A percentile compares a stretch with the other conserved stretches of the same genome.
Conservation (phyloP, 371 early-diverging fungal genomes). For the Actinomortierella wolfii region DNA sequence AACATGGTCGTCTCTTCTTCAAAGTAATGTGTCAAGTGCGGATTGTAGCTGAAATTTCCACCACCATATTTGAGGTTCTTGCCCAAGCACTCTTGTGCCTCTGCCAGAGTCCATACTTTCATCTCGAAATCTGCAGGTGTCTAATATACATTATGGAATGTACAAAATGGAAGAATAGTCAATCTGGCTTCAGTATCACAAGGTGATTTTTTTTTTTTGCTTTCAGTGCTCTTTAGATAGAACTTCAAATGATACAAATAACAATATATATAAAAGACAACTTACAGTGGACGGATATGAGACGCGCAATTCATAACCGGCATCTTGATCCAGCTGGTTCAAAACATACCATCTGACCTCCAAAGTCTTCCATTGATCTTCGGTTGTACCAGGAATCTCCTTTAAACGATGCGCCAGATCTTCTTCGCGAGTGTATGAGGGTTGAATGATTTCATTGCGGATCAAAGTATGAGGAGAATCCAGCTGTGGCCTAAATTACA, state of each 20-base stretch:
- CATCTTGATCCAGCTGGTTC: constrained; percentile 15
- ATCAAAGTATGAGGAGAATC: constrained; percentile 25
- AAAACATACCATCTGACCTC: constrained; percentile 38
- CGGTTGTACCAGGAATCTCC: neutral
- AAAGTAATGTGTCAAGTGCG: neutral
- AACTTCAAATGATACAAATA: neutral
- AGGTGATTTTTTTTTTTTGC: neutral
- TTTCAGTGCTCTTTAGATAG: neutral
- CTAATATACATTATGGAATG: constrained; percentile 3
- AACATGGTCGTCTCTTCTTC: constrained; percentile 25
- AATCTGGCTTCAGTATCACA: neutral
- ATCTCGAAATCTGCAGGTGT: constrained; percentile 41
- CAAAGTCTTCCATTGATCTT: constrained; percentile 13
- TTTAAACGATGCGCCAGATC: constrained; percentile 6
- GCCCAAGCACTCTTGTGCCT: constrained; percentile 22
- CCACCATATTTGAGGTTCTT: constrained; percentile 5
- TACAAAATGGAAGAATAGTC: neutral
- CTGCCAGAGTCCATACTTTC: constrained; percentile 22
- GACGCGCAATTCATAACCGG: constrained; percentile 29
- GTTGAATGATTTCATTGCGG: constrained; percentile 16
- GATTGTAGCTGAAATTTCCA: constrained; percentile 4
- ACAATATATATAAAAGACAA: neutral
- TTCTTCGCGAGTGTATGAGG: constrained; percentile 16
- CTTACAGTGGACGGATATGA: constrained; percentile 44
- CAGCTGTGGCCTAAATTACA: constrained; percentile 24